Conservation (phyloP, 2,329 filamentous ascomycete species). For the Paracoccidioides brasiliensis region DNA sequence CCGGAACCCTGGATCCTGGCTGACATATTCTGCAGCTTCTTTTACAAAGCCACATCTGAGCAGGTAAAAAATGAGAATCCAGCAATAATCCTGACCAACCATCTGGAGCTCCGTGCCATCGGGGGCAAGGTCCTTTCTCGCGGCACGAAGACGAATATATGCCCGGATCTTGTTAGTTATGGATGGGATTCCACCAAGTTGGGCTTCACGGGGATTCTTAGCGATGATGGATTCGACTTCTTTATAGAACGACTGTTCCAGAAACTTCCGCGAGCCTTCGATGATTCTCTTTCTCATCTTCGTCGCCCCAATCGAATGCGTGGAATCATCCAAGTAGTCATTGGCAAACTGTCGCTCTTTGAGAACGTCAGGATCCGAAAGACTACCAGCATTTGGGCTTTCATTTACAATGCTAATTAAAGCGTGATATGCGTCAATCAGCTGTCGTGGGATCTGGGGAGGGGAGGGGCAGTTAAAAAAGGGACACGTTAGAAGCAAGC, state of each 20-base stretch:
- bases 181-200: constrained; percentile 77
- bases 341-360: constrained; percentile 63
- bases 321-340: constrained; percentile 63
- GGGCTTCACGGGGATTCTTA: constrained; percentile 77
- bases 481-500: constrained; percentile 2
- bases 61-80: constrained; percentile 89
- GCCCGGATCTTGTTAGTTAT: constrained; percentile 83
- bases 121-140: constrained; percentile 69
- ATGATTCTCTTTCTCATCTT: constrained; percentile 67
- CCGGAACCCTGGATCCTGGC: constrained; percentile 66
- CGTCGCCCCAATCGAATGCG: constrained; percentile 50
- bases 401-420: constrained; percentile 69
- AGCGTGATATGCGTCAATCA: constrained; percentile 72
- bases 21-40: constrained; percentile 79
- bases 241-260: constrained; percentile 69
- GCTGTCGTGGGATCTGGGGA: constrained; percentile 48
- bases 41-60: constrained; percentile 70
- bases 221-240: constrained; percentile 65
- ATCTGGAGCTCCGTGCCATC: constrained; percentile 71
- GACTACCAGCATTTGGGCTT: constrained; percentile 45
- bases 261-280: constrained; percentile 60
- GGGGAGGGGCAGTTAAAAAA: constrained; percentile 22
- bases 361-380: constrained; percentile 50
- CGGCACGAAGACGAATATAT: constrained; percentile 69
- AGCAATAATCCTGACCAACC: constrained; percentile 71